Percentiles rank a stretch among this genome's conserved stretches.
These are phyloP conservation scores for Nakataea oryzae DNA, from an alignment of 2,329 filamentous ascomycete genomes.

Conservation along the genomic window DNA sequence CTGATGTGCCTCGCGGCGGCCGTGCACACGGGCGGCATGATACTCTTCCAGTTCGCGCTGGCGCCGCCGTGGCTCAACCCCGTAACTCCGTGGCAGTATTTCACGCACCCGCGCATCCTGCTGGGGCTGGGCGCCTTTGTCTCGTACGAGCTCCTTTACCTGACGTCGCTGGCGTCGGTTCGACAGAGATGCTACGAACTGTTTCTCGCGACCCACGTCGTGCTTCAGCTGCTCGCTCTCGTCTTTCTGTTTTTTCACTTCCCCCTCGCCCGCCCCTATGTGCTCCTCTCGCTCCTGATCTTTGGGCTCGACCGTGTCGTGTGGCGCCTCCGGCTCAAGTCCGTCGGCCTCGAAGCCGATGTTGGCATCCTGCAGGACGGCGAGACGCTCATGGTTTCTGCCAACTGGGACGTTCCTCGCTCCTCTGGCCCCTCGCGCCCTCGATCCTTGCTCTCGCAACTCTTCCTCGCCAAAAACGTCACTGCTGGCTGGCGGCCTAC, in stretches of 20 bases:
- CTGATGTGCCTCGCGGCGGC: constrained; percentile 48
- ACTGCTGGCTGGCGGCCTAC: constrained; percentile 46
- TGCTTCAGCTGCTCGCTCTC: constrained; percentile 44
- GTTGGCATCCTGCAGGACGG: constrained; percentile 44
- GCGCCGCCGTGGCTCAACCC: constrained; percentile 32
- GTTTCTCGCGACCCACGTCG: constrained; percentile 47
- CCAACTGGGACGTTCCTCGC: constrained; percentile 22
- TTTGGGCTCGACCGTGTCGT: constrained; percentile 47
- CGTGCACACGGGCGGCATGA: constrained; percentile 44
- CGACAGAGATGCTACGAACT: constrained; percentile 51
- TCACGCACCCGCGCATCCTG: constrained; percentile 30
- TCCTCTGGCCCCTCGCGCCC: not conserved
- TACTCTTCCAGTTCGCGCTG: constrained; percentile 42
- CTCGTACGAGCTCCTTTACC: constrained; percentile 50
- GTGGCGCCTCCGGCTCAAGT: constrained; percentile 44
- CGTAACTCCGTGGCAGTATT: constrained; percentile 31
- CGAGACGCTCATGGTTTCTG: constrained; percentile 38
- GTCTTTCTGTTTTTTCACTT: constrained; percentile 51
- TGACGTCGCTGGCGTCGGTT: constrained; percentile 50
- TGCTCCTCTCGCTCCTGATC: constrained; percentile 39
- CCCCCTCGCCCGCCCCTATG: constrained; percentile 38
- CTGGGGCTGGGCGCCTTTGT: constrained; percentile 36
- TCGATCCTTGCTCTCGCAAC: constrained; percentile 4
- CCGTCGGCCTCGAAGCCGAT: constrained; percentile 33
- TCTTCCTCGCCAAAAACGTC: constrained; percentile 22